phyloP scores from a whole-genome alignment of 345 rosid genomes.

The Dipteronia dyeriana region DNA sequence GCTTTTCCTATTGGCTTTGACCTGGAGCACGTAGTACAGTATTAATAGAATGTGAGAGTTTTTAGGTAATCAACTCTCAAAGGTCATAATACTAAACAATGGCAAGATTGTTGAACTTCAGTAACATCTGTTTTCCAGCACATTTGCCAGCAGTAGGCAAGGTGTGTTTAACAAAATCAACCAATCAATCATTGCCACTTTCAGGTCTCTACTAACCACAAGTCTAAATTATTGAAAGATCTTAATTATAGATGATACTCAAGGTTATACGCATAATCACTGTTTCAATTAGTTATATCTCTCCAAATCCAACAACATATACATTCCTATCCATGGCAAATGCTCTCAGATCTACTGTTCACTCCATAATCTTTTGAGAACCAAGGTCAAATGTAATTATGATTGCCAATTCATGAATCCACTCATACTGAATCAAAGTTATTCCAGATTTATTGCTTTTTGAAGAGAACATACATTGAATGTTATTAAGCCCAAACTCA shows the following conservation, averaged over 20 bases:
- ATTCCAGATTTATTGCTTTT: neutral
- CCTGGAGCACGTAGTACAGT: neutral
- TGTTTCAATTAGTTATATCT: neutral
- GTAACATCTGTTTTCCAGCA: neutral
- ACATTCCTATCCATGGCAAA: neutral
- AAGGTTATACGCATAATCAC: neutral
- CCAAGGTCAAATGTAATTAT: neutral
- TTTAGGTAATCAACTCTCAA: neutral
- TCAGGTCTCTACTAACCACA: neutral
- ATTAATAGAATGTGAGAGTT: neutral
- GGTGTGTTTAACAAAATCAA: too few species aligned
- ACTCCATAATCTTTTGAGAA: neutral
- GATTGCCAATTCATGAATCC: neutral
- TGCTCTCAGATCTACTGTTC: neutral
- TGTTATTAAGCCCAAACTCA: neutral
- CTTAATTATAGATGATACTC: neutral
- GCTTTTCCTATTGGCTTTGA: slow-evolving; percentile 9
- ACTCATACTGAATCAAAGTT: neutral
- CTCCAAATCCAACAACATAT: neutral
- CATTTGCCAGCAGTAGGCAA: neutral
- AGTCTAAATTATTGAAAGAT: neutral
- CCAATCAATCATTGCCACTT: neutral
- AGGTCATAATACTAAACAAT: neutral
- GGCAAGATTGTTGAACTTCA: neutral
- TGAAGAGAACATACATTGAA: slow-evolving; percentile 4